Evolutionary conservation across 2,329 filamentous ascomycete species (phyloP).

Genomic region (Colletotrichum sp.): DNA sequence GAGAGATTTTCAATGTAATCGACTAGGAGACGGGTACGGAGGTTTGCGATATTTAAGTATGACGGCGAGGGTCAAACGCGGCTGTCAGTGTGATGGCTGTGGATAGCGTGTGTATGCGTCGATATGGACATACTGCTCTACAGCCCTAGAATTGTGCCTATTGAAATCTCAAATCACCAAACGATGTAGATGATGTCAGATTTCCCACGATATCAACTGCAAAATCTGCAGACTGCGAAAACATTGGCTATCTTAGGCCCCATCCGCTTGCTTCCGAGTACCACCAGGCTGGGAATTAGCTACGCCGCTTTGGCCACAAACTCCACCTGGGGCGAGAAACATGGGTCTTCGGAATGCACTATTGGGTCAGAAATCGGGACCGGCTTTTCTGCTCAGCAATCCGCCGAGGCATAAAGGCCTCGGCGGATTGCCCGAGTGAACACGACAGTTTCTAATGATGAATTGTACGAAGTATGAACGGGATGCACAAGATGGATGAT

Average conservation of each 20-base stretch:
- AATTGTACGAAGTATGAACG: neutral
- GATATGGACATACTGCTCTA: too few relatives aligned
- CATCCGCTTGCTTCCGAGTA: neutral
- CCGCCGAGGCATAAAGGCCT: neutral
- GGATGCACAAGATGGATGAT: neutral
- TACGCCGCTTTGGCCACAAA: neutral
- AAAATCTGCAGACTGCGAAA: too few relatives aligned
- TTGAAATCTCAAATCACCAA: too few relatives aligned
- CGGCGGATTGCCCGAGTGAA: accelerated
- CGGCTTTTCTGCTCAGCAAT: neutral
- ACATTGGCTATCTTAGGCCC: neutral
- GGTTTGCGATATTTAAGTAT: too few relatives aligned
- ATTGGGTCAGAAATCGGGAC: neutral
- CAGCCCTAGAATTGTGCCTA: too few relatives aligned
- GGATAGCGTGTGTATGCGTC: too few relatives aligned
- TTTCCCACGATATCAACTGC: too few relatives aligned
- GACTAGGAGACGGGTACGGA: too few relatives aligned
- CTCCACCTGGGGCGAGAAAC: neutral
- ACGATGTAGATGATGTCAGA: too few relatives aligned
- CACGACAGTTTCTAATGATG: neutral
- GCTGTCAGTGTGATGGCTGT: too few relatives aligned
- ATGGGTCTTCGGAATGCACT: neutral
- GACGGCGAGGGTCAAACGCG: too few relatives aligned
- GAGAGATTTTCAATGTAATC: too few relatives aligned
- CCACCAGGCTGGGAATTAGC: neutral